A percentile compares a stretch with the other conserved stretches of the same genome.
These are phyloP conservation scores for Antitrichia curtipendula DNA, from an alignment of 225 moss, liverwort and hornwort species.

Conservation along the genomic window DNA sequence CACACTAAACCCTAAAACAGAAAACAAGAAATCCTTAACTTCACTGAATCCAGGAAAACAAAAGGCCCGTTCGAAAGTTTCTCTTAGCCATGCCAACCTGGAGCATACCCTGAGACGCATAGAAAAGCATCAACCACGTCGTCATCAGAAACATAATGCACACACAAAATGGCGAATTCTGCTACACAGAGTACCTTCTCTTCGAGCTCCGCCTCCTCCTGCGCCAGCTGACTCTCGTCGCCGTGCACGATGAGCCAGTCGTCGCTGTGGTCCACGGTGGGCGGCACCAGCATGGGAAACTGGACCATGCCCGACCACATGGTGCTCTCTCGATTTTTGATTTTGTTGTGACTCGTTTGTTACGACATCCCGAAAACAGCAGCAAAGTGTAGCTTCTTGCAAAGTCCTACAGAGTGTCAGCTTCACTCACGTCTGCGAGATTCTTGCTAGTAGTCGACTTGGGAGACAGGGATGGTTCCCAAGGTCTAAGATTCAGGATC, in stretches of 20 bases:
- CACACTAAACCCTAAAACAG: neutral
- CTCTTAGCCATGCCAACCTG: too few species aligned
- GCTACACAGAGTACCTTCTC: constrained; percentile 31
- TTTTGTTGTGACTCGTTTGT: neutral
- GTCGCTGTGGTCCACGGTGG: constrained; percentile 63
- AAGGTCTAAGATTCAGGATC: neutral
- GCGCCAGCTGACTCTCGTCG: constrained; percentile 64
- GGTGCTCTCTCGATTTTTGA: neutral
- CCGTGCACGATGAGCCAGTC: constrained; percentile 56
- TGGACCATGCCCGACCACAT: constrained; percentile 68
- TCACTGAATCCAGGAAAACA: too few species aligned
- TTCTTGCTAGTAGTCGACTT: neutral
- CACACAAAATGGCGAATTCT: neutral
- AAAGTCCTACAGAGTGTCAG: neutral
- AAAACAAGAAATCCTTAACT: neutral
- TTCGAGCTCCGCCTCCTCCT: constrained; percentile 81
- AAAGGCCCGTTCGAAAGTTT: neutral
- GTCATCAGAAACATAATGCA: neutral
- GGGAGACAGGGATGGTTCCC: neutral
- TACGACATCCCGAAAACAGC: neutral
- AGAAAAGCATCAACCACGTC: neutral
- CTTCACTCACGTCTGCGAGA: neutral
- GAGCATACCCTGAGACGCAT: neutral
- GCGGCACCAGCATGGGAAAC: constrained; percentile 68
- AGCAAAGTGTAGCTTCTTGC: neutral